These are phyloP conservation scores for Syncephalastrum racemosum DNA, from an alignment of 371 early-diverging fungal genomes.

Conservation along the genomic window DNA sequence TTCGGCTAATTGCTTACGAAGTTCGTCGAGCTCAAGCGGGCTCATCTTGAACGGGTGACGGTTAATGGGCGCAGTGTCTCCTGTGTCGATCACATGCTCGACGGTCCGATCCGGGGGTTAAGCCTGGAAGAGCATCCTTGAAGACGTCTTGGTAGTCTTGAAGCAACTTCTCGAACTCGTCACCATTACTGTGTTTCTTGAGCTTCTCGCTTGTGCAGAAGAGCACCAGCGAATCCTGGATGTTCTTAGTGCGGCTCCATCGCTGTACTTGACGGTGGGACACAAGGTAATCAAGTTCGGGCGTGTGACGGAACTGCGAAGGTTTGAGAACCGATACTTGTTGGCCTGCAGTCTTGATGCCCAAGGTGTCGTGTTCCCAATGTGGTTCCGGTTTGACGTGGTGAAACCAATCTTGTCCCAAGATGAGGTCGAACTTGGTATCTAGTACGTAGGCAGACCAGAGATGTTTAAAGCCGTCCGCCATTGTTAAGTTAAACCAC, in stretches of 20 bases:
- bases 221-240: no score
- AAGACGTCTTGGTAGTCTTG: no score
- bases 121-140: conserved; percentile 10
- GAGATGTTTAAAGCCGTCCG: neutral
- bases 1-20: no score
- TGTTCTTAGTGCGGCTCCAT: no score
- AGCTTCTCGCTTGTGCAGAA: no score
- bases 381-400: conserved; percentile 6
- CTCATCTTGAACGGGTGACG: conserved; percentile 13
- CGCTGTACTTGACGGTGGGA: no score
- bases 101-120: conserved; percentile 1
- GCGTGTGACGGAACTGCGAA: neutral
- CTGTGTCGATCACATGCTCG: conserved; percentile 15
- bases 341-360: conserved; percentile 1
- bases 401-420: neutral
- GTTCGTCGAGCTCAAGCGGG: conserved; percentile 42
- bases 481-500: neutral
- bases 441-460: neutral
- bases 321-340: neutral
- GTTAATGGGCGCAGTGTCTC: conserved; percentile 10
- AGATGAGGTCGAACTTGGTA: neutral
- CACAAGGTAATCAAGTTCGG: conserved; percentile 1
- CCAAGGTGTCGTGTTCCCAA: conserved; percentile 8
- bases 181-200: no score
- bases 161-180: no score